phyloP scores from a whole-genome alignment of 805 yeast genomes.

The Barnettozyma salicaria region DNA sequence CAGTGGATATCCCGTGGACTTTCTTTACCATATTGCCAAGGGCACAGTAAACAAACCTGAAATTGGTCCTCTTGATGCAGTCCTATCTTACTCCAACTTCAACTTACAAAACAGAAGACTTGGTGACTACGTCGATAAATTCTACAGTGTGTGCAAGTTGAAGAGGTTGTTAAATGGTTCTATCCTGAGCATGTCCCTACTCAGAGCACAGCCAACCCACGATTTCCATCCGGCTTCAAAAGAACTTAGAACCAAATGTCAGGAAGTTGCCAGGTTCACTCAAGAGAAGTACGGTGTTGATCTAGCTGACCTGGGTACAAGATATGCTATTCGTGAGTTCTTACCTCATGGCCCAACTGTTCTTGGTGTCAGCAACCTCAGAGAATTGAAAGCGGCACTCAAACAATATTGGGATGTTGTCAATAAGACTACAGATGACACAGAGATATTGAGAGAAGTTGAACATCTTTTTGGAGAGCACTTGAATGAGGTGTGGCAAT shows the following conservation, averaged over 20 bases:
- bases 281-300: constrained; percentile 40
- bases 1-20: constrained; percentile 82
- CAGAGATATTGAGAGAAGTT: constrained; percentile 37
- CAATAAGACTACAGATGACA: constrained; percentile 25
- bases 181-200: constrained; percentile 80
- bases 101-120: constrained; percentile 69
- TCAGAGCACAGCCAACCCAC: constrained; percentile 61
- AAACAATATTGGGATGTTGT: constrained; percentile 47
- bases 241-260: constrained; percentile 43
- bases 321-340: constrained; percentile 56
- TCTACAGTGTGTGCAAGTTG: constrained; percentile 48
- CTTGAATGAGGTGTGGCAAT: constrained; percentile 61
- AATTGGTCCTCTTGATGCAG: constrained; percentile 65
- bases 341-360: constrained; percentile 49
- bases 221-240: constrained; percentile 75
- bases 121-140: constrained; percentile 40
- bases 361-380: constrained; percentile 63
- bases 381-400: constrained; percentile 61
- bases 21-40: constrained; percentile 48
- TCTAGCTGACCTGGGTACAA: constrained; percentile 74
- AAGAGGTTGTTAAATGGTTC: constrained; percentile 70
- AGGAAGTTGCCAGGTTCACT: constrained; percentile 35
- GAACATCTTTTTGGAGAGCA: constrained; percentile 43
- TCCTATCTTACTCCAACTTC: constrained; percentile 74
- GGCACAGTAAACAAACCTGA: constrained; percentile 29